Evolutionary conservation across 176 grass and related monocot species (phyloP).

Genomic region (Carex littledalei): DNA sequence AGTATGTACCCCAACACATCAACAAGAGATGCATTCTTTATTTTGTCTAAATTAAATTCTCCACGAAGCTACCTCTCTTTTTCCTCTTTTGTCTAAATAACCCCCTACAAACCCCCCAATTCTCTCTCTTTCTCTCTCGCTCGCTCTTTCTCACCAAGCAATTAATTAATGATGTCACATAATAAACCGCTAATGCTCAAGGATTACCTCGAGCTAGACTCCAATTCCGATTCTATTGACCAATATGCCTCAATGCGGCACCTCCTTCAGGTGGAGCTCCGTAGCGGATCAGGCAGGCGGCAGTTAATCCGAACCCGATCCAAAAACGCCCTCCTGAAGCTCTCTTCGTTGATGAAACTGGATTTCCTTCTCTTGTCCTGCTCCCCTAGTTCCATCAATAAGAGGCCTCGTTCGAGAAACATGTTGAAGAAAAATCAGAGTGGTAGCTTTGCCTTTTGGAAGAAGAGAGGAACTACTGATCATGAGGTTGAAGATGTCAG

Average conservation of each 20-base stretch:
- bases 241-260: constrained; percentile 41
- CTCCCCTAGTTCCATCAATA: constrained; percentile 13
- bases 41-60: neutral
- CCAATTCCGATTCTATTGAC: constrained; percentile 37
- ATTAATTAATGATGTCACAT: constrained; percentile 1
- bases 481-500: neutral
- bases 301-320: constrained; percentile 16
- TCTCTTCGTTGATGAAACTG: constrained; percentile 39
- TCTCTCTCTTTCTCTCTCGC: neutral
- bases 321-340: constrained; percentile 29
- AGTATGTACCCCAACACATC: neutral
- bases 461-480: constrained; percentile 24
- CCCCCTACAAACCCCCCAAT: constrained; percentile 4
- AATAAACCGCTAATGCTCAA: constrained; percentile 46
- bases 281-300: neutral
- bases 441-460: constrained; percentile 30
- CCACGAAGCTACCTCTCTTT: constrained; percentile 20
- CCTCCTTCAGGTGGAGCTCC: constrained; percentile 31
- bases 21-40: neutral
- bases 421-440: constrained; percentile 26
- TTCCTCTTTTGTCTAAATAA: neutral
- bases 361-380: constrained; percentile 28
- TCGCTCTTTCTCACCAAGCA: neutral
- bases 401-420: constrained; percentile 28
- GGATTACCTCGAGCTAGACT: constrained; percentile 69